Conservation (phyloP, 2,329 filamentous ascomycete species). For the Plenodomus biglobosus region DNA sequence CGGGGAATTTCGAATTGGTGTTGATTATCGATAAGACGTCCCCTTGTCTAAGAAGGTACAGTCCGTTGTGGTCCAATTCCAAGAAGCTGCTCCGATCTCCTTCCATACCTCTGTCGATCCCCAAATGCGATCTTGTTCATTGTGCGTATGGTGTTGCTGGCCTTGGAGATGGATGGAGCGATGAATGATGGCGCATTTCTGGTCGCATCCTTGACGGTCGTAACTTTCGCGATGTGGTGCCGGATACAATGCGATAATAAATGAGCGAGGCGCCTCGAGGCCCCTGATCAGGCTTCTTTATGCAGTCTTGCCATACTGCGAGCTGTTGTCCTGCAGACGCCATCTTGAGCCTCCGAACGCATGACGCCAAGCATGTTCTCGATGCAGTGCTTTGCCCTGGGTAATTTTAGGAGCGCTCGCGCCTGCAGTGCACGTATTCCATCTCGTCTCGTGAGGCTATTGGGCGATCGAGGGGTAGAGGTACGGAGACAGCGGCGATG, state of each 20-base stretch:
- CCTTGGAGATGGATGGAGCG: too few relatives aligned
- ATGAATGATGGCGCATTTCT: neutral
- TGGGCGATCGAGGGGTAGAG: conserved; percentile 23
- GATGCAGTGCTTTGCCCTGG: neutral
- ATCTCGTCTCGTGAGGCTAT: neutral
- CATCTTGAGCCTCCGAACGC: neutral
- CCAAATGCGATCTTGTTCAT: neutral
- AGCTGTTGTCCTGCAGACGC: neutral
- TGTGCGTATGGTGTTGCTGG: neutral
- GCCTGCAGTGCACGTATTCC: neutral
- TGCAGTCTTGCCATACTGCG: neutral
- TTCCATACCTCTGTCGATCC: neutral
- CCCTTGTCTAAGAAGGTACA: neutral
- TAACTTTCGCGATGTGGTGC: neutral
- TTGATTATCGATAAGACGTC: conserved; percentile 16
- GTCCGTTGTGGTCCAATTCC: neutral
- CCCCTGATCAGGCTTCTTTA: neutral
- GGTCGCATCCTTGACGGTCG: neutral
- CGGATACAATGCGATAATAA: neutral
- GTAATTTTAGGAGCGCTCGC: neutral
- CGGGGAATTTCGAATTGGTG: conserved; percentile 3
- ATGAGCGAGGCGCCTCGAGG: neutral
- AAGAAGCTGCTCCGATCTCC: neutral
- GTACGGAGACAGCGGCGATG: conserved; percentile 3
- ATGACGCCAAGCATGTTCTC: neutral